A percentile compares a stretch with the other conserved stretches of the same genome.
phyloP scores from a whole-genome alignment of 768 basidiomycete genomes.

The Tulasnella calospora region DNA sequence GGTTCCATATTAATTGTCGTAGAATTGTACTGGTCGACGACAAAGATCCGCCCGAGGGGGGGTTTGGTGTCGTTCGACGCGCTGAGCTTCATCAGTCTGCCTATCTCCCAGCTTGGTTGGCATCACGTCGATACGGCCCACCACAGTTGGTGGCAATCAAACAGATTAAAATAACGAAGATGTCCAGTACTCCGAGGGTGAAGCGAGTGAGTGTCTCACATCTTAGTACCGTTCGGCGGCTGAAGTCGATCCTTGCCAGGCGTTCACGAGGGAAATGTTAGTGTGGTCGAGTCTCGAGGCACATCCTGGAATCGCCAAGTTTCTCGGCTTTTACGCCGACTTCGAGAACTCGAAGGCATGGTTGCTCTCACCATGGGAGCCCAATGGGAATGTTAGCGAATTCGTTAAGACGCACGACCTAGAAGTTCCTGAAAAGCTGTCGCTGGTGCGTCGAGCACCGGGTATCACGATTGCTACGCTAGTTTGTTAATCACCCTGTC shows the following conservation, averaged over 20 bases:
- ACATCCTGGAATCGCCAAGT: background rate
- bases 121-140: background rate
- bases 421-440: background rate
- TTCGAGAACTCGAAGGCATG: background rate
- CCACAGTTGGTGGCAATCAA: background rate
- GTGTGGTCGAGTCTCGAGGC: background rate
- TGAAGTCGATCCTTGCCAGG: background rate
- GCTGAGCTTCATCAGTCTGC: background rate
- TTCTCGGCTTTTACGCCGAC: background rate
- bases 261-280: background rate
- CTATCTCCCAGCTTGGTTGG: background rate
- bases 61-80: background rate
- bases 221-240: background rate
- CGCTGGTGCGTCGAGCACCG: background rate
- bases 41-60: background rate
- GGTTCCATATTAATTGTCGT: background rate
- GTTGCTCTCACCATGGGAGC: background rate
- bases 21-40: background rate
- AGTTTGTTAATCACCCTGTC: background rate
- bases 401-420: background rate
- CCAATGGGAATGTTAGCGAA: background rate
- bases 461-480: background rate
- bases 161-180: background rate
- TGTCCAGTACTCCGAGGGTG: background rate
- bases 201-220: background rate